Conservation (phyloP, 345 rosid genomes). For the Populus tremula region DNA sequence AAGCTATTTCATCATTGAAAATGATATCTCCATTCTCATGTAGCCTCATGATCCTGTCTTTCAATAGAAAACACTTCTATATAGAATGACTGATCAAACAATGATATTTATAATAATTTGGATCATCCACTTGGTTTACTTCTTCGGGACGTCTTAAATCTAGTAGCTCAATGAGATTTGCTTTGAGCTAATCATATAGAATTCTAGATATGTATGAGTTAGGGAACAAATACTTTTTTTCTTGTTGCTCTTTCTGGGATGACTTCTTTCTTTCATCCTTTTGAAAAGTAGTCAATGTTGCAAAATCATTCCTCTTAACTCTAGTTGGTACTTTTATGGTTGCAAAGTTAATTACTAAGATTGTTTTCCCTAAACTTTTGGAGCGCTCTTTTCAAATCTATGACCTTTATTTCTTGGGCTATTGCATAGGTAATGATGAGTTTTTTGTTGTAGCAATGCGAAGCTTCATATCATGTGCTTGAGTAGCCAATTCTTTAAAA, state of each 20-base stretch:
- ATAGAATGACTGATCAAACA: background rate
- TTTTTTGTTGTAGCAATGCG: background rate
- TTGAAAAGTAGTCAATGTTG: background rate
- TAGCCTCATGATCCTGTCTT: background rate
- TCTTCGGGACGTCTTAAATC: background rate
- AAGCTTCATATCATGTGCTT: background rate
- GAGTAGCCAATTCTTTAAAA: background rate
- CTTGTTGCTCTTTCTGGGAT: background rate
- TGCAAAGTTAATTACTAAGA: background rate
- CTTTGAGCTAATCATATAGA: background rate
- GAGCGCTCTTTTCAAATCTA: background rate
- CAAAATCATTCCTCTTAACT: background rate
- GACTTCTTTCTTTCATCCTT: background rate
- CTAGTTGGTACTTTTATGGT: background rate
- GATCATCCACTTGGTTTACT: background rate
- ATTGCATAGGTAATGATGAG: too few relatives aligned
- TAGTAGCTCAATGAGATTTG: background rate
- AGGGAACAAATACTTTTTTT: background rate
- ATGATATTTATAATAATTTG: background rate
- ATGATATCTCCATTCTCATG: background rate
- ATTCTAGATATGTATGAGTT: background rate
- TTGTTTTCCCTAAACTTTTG: rapidly evolving
- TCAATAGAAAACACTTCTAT: background rate
- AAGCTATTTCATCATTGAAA: background rate
- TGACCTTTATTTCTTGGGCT: background rate